Evolutionary conservation across 108 stramenopile species (phyloP).

Genomic region (Pseudonitzschia delicatissima): DNA sequence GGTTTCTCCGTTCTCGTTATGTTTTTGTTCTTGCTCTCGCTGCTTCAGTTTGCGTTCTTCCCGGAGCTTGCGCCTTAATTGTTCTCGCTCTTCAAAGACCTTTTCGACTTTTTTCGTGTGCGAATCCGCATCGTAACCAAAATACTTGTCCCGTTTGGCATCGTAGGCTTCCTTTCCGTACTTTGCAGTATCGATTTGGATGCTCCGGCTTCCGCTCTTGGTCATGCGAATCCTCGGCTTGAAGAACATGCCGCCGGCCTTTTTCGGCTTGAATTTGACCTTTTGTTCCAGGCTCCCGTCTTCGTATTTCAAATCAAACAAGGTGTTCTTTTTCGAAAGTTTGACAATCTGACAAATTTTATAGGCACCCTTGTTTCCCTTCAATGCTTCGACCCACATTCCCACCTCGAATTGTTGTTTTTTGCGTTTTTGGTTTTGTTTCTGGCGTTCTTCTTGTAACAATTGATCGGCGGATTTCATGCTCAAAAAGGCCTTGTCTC

Average conservation of each 20-base stretch:
- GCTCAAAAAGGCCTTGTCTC: slow-evolving; percentile 45
- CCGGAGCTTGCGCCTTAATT: slow-evolving; percentile 55
- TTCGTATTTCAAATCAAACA: slow-evolving; percentile 78
- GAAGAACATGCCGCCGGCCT: slow-evolving; percentile 25
- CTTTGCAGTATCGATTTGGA: slow-evolving; percentile 38
- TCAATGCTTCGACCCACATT: slow-evolving; percentile 89
- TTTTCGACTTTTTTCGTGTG: slow-evolving; percentile 59
- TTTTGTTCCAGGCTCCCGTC: slow-evolving; percentile 72
- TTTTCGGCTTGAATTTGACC: slow-evolving; percentile 52
- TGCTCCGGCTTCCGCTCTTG: slow-evolving; percentile 57
- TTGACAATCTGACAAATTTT: slow-evolving; percentile 80
- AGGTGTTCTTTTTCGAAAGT: slow-evolving; percentile 56
- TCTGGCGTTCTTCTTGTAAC: slow-evolving; percentile 51
- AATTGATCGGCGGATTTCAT: slow-evolving; percentile 57
- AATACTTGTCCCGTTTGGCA: slow-evolving; percentile 88
- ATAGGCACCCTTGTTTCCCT: slow-evolving; percentile 80
- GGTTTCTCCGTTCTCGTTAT: slow-evolving; percentile 16
- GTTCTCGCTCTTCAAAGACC: slow-evolving; percentile 63
- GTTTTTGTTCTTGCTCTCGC: slow-evolving; percentile 33
- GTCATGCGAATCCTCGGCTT: slow-evolving; percentile 91
- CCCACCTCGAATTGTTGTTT: slow-evolving; percentile 52
- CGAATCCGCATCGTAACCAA: slow-evolving; percentile 78
- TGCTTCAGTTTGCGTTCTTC: slow-evolving; percentile 39
- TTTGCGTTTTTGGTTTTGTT: slow-evolving; percentile 40
- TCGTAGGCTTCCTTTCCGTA: slow-evolving; percentile 85